Percentiles rank a stretch among this genome's conserved stretches.
These are phyloP conservation scores for Cystobasidium slooffiae DNA, from an alignment of 1,284 basidiomycete genomes.

Conservation along the genomic window DNA sequence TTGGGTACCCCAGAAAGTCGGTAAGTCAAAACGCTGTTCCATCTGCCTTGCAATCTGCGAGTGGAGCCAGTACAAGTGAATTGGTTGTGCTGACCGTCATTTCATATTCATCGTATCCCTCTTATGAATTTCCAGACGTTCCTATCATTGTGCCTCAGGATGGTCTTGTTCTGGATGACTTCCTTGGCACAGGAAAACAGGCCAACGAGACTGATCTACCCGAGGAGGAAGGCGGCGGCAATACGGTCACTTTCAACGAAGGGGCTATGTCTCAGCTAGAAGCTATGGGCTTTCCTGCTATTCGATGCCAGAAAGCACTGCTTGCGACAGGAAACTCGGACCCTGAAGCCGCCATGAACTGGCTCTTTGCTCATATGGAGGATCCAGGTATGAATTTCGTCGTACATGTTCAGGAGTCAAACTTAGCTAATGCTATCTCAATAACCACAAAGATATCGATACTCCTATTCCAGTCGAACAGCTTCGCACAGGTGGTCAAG, in stretches of 20 bases:
- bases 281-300: constrained; percentile 82
- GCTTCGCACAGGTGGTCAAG: constrained; percentile 49
- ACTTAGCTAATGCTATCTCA: background rate
- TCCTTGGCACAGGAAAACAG: constrained; percentile 75
- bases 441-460: constrained; percentile 72
- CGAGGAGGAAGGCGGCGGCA: constrained; percentile 61
- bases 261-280: constrained; percentile 74
- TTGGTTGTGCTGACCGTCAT: too few species aligned
- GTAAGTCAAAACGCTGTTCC: constrained; percentile 60
- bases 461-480: constrained; percentile 66
- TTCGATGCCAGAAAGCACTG: constrained; percentile 84
- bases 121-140: constrained; percentile 66
- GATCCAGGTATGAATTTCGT: constrained; percentile 70
- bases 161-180: constrained; percentile 67
- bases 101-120: too few species aligned
- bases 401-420: background rate
- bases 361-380: constrained; percentile 95
- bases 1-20: constrained; percentile 95
- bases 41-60: too few species aligned
- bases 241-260: constrained; percentile 65
- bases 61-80: too few species aligned
- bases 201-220: constrained; percentile 74
- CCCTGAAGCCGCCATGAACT: constrained; percentile 87
- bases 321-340: constrained; percentile 82
- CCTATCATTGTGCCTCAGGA: constrained; percentile 74